Evolutionary conservation across 1,284 basidiomycete genomes (phyloP), one percentile per base, ranked within the genome.

Genomic region (Cryptococcus deneoformans): DNA sequence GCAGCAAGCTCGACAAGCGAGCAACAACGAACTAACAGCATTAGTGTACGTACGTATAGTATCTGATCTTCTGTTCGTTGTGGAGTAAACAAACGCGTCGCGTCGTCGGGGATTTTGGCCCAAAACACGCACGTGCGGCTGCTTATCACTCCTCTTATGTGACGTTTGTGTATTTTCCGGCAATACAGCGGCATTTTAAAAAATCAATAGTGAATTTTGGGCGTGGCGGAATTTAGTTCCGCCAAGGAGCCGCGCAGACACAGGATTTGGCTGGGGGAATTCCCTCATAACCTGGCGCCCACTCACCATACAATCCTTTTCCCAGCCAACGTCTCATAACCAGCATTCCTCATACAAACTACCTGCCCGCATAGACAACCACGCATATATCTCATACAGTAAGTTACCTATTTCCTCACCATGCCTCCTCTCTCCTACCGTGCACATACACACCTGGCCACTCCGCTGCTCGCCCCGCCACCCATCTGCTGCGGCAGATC

Each of bases 101-200:
- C 20, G 20, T 20, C 20, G 20, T 20, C 20, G 20, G 20, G 20
- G 20, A 20, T 20, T 20, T 20, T 20, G 20, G 20, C 20, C 20
- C 20, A 20, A 20, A 20, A 20, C 20, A 20, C 20, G 20, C 20
- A 20, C 20, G 20, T 20, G 20, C 20, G 20, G 20, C 20, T 20
- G 20, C 20, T 20, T 20, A 20, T 20, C 20, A 20, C 20, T 20
- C 20, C 20, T 20, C 20, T 20, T 20, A 20, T 20, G 20, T 20
- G 20, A 20, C 20, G 20, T 20, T 20, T 20, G 20, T 20, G 20
- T 20, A 20, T 20, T 20, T 20, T 20, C 20, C 20, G 20, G 20
- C 20, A 20, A 20, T 20, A 20, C 20, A 20, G 20, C 20, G 20
- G 20, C 20, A 20, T 20, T 20, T 20, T 20, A 65, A 66, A 66